These are phyloP conservation scores for Arabidopsis suecica DNA, from an alignment of 345 rosid genomes.

Conservation along the genomic window DNA sequence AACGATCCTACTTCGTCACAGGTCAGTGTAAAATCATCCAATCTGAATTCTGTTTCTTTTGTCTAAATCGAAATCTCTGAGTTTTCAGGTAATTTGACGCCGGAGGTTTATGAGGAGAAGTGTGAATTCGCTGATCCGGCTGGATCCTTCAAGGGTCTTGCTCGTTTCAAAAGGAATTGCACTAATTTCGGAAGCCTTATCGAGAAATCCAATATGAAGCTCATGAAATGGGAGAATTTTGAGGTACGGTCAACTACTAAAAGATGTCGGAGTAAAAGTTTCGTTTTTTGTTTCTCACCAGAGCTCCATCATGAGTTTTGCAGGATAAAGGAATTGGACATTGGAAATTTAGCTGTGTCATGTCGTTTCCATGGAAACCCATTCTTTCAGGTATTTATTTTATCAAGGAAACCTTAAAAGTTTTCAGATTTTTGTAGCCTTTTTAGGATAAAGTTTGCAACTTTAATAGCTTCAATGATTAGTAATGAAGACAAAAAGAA, in stretches of 20 bases:
- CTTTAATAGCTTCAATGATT: constrained; percentile 26
- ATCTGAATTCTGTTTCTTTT: not conserved
- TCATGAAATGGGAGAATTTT: constrained; percentile 84
- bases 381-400: constrained; percentile 75
- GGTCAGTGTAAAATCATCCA: constrained; percentile 44
- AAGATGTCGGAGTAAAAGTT: too few species aligned
- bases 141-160: constrained; percentile 88
- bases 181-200: constrained; percentile 82
- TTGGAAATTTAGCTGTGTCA: constrained; percentile 87
- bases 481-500: not conserved
- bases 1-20: constrained; percentile 86
- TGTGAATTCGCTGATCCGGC: constrained; percentile 99
- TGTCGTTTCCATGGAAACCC: constrained; percentile 98
- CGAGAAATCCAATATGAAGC: constrained; percentile 86
- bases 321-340: constrained; percentile 94
- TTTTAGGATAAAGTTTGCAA: constrained; percentile 33
- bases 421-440: constrained; percentile 7
- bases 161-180: constrained; percentile 90
- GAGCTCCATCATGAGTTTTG: constrained; percentile 26
- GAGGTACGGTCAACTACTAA: constrained; percentile 52
- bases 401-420: not conserved
- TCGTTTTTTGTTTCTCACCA: not conserved
- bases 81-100: constrained; percentile 68
- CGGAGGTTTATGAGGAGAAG: constrained; percentile 80
- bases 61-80: constrained; percentile 24